Conservation (phyloP, 1,284 basidiomycete genomes). For the Leccinum ponderosum region DNA sequence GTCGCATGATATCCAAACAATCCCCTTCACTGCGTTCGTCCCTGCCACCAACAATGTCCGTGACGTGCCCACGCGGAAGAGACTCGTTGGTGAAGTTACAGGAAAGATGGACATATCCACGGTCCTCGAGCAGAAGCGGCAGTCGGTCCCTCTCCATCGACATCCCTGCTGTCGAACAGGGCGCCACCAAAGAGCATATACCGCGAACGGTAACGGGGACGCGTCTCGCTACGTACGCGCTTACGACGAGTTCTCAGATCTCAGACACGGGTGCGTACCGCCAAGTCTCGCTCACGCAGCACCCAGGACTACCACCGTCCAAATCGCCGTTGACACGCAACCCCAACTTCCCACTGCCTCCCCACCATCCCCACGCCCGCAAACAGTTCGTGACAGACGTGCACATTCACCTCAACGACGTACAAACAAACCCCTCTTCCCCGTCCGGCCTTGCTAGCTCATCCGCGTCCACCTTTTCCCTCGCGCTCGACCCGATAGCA, state of each 20-base stretch:
- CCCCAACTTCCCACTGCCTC: constrained; percentile 50
- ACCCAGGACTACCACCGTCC: constrained; percentile 9
- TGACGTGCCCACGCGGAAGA: constrained; percentile 27
- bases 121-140: constrained; percentile 32
- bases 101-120: constrained; percentile 24
- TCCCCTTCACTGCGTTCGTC: constrained; percentile 9
- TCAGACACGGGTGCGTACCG: constrained; percentile 19
- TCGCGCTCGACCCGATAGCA: constrained; percentile 68
- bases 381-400: constrained; percentile 69
- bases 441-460: constrained; percentile 40
- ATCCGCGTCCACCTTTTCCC: constrained; percentile 60
- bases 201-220: not conserved
- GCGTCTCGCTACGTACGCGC: constrained; percentile 30
- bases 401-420: constrained; percentile 42
- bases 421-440: constrained; percentile 28
- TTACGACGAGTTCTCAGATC: constrained; percentile 25
- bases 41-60: constrained; percentile 19
- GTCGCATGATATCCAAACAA: too few relatives aligned
- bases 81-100: constrained; percentile 29
- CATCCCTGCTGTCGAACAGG: constrained; percentile 44
- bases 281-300: constrained; percentile 7
- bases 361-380: constrained; percentile 74
- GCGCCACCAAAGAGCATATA: not conserved
- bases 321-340: constrained; percentile 51
- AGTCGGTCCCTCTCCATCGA: constrained; percentile 52